Percentiles rank a stretch among this genome's conserved stretches.
Evolutionary conservation across 148 eudicot species (phyloP).

Genomic region (Chenopodium formosanum): DNA sequence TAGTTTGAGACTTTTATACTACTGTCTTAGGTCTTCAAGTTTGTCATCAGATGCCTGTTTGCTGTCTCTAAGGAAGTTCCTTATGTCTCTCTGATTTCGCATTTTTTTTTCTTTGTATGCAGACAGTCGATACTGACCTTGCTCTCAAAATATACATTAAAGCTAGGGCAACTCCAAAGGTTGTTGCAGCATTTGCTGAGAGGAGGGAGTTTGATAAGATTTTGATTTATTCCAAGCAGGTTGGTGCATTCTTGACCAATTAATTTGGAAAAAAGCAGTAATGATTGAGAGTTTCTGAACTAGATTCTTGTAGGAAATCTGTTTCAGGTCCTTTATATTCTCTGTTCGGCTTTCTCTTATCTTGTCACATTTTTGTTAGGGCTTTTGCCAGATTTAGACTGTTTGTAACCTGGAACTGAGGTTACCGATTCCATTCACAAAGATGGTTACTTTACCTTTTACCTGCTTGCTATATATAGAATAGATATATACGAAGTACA

Average conservation of each 20-base stretch:
- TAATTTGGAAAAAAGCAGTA: no score
- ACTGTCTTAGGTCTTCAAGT: not conserved
- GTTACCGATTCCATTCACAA: not conserved
- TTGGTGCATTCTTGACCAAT: constrained; percentile 15
- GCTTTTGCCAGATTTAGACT: not conserved
- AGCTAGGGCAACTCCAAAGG: constrained; percentile 98
- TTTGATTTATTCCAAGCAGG: constrained; percentile 93
- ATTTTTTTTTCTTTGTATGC: constrained; percentile 23
- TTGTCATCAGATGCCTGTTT: not conserved
- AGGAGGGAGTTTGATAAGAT: constrained; percentile 95
- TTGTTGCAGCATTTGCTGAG: constrained; percentile 96
- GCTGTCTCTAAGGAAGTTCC: not conserved
- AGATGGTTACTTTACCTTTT: not conserved
- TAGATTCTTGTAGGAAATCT: no score
- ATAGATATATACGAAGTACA: no score
- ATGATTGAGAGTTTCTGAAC: no score
- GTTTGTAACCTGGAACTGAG: not conserved
- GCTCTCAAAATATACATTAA: constrained; percentile 90
- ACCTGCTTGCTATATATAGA: not conserved
- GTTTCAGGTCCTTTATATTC: no score
- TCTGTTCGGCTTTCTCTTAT: not conserved
- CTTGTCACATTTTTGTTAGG: not conserved
- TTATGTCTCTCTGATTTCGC: constrained; percentile 2
- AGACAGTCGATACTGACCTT: constrained; percentile 98
- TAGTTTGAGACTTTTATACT: constrained; percentile 4